A percentile compares a stretch with the other conserved stretches of the same genome.
phyloP scores from a whole-genome alignment of 495 filamentous ascomycete genomes.

The Penicillium malachiteum region DNA sequence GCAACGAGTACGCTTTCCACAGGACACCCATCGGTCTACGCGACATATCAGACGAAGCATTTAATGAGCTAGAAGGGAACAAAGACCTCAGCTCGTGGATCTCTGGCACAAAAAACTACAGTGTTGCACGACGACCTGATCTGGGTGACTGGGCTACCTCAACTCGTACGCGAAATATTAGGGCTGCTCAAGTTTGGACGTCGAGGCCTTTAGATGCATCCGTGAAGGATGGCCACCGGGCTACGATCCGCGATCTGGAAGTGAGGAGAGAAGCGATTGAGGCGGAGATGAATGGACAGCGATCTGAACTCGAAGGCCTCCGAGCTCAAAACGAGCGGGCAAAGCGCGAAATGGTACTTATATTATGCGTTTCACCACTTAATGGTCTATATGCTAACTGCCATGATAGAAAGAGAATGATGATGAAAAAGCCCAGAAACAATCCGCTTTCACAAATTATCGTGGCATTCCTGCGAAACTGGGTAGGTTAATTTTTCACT shows the following conservation, averaged over 20 bases:
- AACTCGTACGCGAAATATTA: conserved; percentile 50
- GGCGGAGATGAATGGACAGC: conserved; percentile 29
- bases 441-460: conserved; percentile 60
- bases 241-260: conserved; percentile 42
- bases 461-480: conserved; percentile 68
- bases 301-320: conserved; percentile 40
- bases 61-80: conserved; percentile 52
- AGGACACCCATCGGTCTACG: conserved; percentile 59
- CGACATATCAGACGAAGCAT: conserved; percentile 65
- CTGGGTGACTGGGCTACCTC: conserved; percentile 70
- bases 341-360: conserved; percentile 41
- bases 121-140: conserved; percentile 63
- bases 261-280: conserved; percentile 41
- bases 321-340: conserved; percentile 22
- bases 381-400: conserved; percentile 13
- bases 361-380: not conserved
- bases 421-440: conserved; percentile 53
- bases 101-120: conserved; percentile 56
- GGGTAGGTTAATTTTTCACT: conserved; percentile 41
- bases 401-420: conserved; percentile 42
- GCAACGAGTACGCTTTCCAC: conserved; percentile 63
- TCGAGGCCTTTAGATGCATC: conserved; percentile 68
- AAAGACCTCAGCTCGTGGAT: conserved; percentile 54
- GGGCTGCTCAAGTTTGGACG: conserved; percentile 65
- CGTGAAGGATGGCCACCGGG: conserved; percentile 52